phyloP scores from a whole-genome alignment of 2,329 filamentous ascomycete species.

The Fusarium equiseti region DNA sequence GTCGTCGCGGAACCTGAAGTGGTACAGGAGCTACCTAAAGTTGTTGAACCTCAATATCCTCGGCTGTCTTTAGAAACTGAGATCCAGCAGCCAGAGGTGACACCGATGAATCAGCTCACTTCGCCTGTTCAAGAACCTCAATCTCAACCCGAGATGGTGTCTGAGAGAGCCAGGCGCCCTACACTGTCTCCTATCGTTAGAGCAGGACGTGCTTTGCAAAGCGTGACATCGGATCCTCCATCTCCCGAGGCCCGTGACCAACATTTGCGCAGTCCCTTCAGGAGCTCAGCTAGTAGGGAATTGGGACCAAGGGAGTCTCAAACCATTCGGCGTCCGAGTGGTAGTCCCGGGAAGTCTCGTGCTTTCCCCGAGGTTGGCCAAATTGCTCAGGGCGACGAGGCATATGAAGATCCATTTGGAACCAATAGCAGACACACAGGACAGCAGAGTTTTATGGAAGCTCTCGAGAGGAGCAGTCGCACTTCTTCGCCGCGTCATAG shows the following conservation, averaged over 20 bases:
- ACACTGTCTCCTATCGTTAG: conserved; percentile 69
- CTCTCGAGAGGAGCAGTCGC: conserved; percentile 47
- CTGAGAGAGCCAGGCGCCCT: conserved; percentile 55
- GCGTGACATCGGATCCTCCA: conserved; percentile 69
- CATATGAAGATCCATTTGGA: conserved; percentile 50
- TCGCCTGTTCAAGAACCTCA: conserved; percentile 54
- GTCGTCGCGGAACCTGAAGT: conserved; percentile 27
- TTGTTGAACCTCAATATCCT: conserved; percentile 20
- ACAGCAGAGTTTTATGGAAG: conserved; percentile 51
- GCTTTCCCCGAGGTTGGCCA: conserved; percentile 27
- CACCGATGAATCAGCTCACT: conserved; percentile 54
- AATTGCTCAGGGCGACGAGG: conserved; percentile 21
- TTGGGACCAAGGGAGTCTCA: conserved; percentile 49
- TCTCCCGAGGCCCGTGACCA: conserved; percentile 65
- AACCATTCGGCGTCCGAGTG: conserved; percentile 43
- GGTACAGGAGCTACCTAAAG: conserved; percentile 17
- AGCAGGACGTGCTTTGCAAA: conserved; percentile 67
- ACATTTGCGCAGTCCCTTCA: conserved; percentile 68
- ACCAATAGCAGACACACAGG: conserved; percentile 44
- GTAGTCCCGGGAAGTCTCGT: conserved; percentile 48
- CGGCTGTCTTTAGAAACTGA: conserved; percentile 26
- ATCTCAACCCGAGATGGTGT: conserved; percentile 48
- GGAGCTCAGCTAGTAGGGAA: conserved; percentile 55
- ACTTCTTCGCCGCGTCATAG: conserved; percentile 25
- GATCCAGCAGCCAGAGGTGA: conserved; percentile 47